phyloP scores from a whole-genome alignment of 345 rosid genomes.

The Gossypium rotundifolium region DNA sequence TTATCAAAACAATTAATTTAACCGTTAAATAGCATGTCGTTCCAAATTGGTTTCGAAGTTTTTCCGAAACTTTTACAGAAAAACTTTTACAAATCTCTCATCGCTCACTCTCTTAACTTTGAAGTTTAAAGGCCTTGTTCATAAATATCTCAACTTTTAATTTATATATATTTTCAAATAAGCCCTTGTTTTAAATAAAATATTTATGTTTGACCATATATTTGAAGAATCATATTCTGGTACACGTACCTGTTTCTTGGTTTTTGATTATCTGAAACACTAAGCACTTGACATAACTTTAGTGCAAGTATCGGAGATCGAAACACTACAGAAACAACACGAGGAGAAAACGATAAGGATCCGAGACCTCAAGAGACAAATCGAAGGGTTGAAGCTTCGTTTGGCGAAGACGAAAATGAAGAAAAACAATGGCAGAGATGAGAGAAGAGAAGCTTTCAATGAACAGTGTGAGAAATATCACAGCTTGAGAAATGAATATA shows the following conservation, averaged over 20 bases:
- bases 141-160: too few relatives aligned
- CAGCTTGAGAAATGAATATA: constrained; percentile 37
- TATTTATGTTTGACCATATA: too few relatives aligned
- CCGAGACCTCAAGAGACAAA: constrained; percentile 37
- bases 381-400: constrained; percentile 27
- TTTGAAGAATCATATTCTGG: too few relatives aligned
- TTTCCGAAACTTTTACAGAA: too few relatives aligned
- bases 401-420: constrained; percentile 24
- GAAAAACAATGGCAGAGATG: constrained; percentile 11
- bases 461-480: constrained; percentile 24
- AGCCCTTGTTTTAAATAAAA: too few relatives aligned
- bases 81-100: too few relatives aligned
- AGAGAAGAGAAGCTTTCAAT: constrained; percentile 29
- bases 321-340: constrained; percentile 29
- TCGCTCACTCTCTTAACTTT: too few relatives aligned
- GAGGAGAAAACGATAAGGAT: constrained; percentile 34
- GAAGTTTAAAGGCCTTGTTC: too few relatives aligned
- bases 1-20: too few relatives aligned
- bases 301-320: constrained; percentile 21
- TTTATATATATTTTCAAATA: too few relatives aligned
- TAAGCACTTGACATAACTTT: not conserved
- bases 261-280: not conserved
- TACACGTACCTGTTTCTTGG: not conserved
- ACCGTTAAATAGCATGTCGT: too few relatives aligned
- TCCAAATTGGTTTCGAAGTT: too few relatives aligned